phyloP scores from a whole-genome alignment of 2,329 filamentous ascomycete species.

The Chaetomiaceae sp. region DNA sequence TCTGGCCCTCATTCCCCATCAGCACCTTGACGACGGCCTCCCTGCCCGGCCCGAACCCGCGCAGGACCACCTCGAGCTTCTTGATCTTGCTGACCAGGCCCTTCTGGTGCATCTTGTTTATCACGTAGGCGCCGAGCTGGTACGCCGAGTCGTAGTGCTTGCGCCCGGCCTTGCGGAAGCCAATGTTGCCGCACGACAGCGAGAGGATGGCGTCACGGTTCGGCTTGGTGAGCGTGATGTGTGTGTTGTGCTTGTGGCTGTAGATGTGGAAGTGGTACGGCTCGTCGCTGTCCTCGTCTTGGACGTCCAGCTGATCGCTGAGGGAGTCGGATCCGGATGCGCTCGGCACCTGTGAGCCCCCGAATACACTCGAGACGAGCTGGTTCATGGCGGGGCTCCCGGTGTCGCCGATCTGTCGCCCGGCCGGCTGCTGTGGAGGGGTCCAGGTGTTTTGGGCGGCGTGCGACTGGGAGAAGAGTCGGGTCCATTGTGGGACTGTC shows the following conservation, averaged over 20 bases:
- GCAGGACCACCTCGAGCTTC: conserved; percentile 71
- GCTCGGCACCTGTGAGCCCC: not conserved
- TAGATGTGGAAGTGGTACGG: conserved; percentile 86
- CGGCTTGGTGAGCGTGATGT: conserved; percentile 84
- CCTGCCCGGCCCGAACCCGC: conserved; percentile 81
- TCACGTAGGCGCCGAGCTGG: conserved; percentile 78
- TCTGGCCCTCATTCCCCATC: conserved; percentile 76
- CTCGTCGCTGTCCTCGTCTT: conserved; percentile 50
- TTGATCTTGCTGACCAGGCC: conserved; percentile 73
- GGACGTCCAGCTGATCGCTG: conserved; percentile 25
- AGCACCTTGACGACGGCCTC: conserved; percentile 89
- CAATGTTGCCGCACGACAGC: conserved; percentile 78
- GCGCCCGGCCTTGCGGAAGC: conserved; percentile 79
- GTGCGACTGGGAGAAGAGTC: conserved; percentile 25
- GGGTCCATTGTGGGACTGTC: conserved; percentile 23
- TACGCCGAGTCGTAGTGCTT: conserved; percentile 88
- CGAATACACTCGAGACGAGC: conserved; percentile 14
- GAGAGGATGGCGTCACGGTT: conserved; percentile 75
- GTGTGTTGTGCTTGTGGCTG: conserved; percentile 88
- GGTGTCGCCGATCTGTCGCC: not conserved
- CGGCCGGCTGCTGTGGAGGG: not conserved
- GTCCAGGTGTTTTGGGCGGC: conserved; percentile 4
- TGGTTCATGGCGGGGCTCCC: conserved; percentile 2
- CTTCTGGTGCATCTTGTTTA: conserved; percentile 78
- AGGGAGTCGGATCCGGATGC: not conserved